A percentile compares a stretch with the other conserved stretches of the same genome.
phyloP scores from a whole-genome alignment of 306 rosid species.

The Citrullus mucosospermus region DNA sequence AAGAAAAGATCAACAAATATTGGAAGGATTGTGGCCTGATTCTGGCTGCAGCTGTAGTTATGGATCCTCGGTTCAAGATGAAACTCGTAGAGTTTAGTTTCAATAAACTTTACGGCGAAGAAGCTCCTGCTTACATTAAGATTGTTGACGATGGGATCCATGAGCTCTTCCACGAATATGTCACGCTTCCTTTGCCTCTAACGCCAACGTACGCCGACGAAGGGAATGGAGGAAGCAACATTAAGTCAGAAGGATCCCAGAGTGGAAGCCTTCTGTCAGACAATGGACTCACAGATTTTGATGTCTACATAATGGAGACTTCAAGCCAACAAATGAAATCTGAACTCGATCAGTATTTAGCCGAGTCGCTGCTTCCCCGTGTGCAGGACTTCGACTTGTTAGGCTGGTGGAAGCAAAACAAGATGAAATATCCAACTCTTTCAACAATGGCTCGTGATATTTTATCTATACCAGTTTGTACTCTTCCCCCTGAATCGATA shows the following conservation, averaged over 20 bases:
- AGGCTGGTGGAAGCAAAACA: conserved; percentile 15
- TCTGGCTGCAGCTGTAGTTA: conserved; percentile 75
- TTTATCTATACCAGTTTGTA: conserved; percentile 9
- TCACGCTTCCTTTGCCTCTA: conserved; percentile 66
- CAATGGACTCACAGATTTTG: conserved; percentile 76
- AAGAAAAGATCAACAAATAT: conserved; percentile 50
- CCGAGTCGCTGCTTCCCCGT: conserved; percentile 70
- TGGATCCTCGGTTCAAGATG: conserved; percentile 97
- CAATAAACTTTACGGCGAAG: conserved; percentile 59
- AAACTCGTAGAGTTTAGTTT: conserved; percentile 90
- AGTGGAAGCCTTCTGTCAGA: conserved; percentile 41
- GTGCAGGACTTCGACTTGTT: conserved; percentile 23
- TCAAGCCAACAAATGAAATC: conserved; percentile 72
- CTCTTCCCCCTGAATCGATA: conserved; percentile 6
- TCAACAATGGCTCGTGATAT: conserved; percentile 14
- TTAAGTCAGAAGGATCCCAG: conserved; percentile 31
- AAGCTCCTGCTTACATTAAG: conserved; percentile 47
- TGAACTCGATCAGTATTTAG: conserved; percentile 79
- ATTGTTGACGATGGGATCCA: conserved; percentile 74
- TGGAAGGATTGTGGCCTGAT: conserved; percentile 71
- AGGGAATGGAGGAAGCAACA: conserved; percentile 31
- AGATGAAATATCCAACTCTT: conserved; percentile 6
- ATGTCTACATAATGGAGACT: conserved; percentile 81
- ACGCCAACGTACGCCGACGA: conserved; percentile 69
- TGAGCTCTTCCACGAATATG: conserved; percentile 72